Base-by-base conservation (phyloP, 495 filamentous ascomycete genomes). In the Corynascus novoguineensis region DNA sequence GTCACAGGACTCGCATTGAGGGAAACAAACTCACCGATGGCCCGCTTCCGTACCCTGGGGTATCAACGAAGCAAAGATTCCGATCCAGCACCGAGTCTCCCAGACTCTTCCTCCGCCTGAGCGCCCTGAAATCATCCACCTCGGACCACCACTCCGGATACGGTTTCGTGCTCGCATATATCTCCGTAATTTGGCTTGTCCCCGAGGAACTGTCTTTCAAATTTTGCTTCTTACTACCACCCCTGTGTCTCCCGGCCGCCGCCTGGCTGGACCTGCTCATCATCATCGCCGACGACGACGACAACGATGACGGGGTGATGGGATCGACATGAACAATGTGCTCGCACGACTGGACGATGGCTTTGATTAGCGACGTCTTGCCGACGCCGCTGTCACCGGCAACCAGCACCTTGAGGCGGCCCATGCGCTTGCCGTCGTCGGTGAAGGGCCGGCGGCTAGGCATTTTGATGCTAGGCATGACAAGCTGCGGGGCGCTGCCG, bases 381-480 rank as follows among this genome's bases (percentile, higher is more conserved):
- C 92, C 92, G 50, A 83, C 64, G 25, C 93, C 90, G 62, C 86
- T 79, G 65, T 87, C 83, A 27, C 93, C 93, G 50, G 90, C 89
- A 61, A 97, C 75, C 53, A 97, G 73, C 21, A 99, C 76, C 75
- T 97, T 97, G 62, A 97, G 74, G 53, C 86, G 81, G 5, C 91
- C 92, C 73, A 97, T 82, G 48, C 77, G 79, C 75, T 88, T 93
- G 17, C 93, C 93, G 58, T 79, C 82, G 50, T 88, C 82, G 8
- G 93, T 97, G 69, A 99, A 97, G 1, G 93, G 93, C 45, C 93
- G 81, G 49, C 93, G 84, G 66, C 86, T 91, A 31, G 93, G 95
- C 84, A 99, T 96, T 61, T 83, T 86, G 62, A 99, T 89, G 68
- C 90, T 95, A 9, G 93, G 93, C 95, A 99, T 99, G 60, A 99